Percentiles rank a stretch among this genome's conserved stretches.
phyloP scores from a whole-genome alignment of 768 basidiomycete genomes.

The Suillus brevipes region DNA sequence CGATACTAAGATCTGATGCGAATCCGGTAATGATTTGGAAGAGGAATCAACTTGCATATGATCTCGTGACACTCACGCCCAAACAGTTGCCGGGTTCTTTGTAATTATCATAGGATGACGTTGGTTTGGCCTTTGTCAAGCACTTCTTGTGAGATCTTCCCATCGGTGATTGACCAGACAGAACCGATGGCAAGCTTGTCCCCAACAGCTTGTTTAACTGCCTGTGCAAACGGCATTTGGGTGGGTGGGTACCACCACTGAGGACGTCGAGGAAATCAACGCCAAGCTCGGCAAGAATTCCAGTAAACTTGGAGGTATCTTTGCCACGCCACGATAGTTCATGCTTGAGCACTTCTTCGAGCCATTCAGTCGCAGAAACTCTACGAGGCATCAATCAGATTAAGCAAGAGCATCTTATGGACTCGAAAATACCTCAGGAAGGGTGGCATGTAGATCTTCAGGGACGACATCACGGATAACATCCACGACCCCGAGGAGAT shows the following conservation, averaged over 20 bases:
- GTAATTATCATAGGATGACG: constrained; percentile 51
- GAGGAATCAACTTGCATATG: neutral
- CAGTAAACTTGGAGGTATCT: constrained; percentile 63
- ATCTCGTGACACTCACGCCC: constrained; percentile 27
- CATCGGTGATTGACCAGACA: constrained; percentile 32
- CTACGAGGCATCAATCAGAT: constrained; percentile 30
- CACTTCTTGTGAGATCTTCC: constrained; percentile 43
- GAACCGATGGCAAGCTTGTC: constrained; percentile 35
- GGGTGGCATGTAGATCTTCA: constrained; percentile 54
- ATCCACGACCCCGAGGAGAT: constrained; percentile 59
- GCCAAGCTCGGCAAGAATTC: constrained; percentile 60
- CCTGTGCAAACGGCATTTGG: constrained; percentile 58
- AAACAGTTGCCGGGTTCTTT: constrained; percentile 54
- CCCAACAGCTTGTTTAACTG: constrained; percentile 48
- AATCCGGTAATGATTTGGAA: constrained; percentile 26
- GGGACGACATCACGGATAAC: constrained; percentile 58
- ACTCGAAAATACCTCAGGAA: constrained; percentile 54
- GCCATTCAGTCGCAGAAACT: constrained; percentile 74
- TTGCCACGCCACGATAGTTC: constrained; percentile 67
- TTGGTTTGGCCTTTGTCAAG: constrained; percentile 45
- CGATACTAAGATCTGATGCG: constrained; percentile 56
- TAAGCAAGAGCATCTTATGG: neutral
- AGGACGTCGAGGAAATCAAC: constrained; percentile 78
- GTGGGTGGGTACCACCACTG: constrained; percentile 56
- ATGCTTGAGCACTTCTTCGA: constrained; percentile 55